These are phyloP conservation scores for Pezicula rhizophila DNA, from an alignment of 2,329 filamentous ascomycete genomes.

Conservation along the genomic window DNA sequence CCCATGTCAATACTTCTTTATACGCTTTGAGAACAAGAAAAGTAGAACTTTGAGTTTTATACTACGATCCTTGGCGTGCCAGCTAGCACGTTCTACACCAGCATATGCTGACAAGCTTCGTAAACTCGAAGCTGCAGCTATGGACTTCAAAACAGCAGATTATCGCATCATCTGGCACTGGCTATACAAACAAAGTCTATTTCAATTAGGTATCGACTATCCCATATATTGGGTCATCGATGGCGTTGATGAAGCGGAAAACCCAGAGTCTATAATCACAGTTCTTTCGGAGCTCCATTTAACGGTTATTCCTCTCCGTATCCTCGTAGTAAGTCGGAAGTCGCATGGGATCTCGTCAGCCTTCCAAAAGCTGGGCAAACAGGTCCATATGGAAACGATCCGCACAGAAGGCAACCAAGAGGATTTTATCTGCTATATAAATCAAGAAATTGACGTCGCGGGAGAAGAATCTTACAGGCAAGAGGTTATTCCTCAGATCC, in stretches of 20 bases:
- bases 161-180: neutral
- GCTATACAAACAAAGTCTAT: neutral
- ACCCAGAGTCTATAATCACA: neutral
- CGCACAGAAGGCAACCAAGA: neutral
- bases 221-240: conserved; percentile 5
- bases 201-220: neutral
- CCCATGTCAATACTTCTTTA: conserved; percentile 24
- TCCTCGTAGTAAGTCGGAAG: neutral
- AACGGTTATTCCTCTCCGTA: neutral
- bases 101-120: conserved; percentile 5
- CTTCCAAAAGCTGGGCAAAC: no score
- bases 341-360: no score
- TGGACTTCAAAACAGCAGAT: neutral
- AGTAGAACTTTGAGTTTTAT: conserved; percentile 16
- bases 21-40: conserved; percentile 19
- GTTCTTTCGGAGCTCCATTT: neutral
- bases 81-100: conserved; percentile 18
- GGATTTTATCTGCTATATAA: neutral
- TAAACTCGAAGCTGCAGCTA: neutral
- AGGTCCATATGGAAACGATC: no score
- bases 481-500: neutral
- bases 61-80: conserved; percentile 22
- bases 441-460: conserved; percentile 3
- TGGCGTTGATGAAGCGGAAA: conserved; percentile 2
- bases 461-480: neutral